Conservation (phyloP, 331 rosid genomes). For the Quercus phellos region DNA sequence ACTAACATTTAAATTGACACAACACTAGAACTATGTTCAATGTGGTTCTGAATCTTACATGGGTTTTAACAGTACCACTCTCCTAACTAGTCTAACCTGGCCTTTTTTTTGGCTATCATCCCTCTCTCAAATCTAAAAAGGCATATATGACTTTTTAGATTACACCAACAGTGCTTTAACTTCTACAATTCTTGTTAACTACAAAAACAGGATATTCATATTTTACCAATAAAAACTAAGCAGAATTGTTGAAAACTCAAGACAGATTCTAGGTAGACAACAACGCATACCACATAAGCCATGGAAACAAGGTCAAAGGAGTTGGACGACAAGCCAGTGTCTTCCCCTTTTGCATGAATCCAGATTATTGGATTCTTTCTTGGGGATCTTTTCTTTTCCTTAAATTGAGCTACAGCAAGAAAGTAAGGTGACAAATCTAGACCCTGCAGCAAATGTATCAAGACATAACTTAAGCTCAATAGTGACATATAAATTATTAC, state of each 20-base stretch:
- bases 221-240: background rate
- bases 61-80: constrained; percentile 1
- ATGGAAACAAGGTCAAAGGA: constrained; percentile 58
- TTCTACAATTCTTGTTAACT: background rate
- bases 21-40: constrained; percentile 8
- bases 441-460: constrained; percentile 40
- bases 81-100: background rate
- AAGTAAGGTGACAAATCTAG: constrained; percentile 70
- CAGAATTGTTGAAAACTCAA: constrained; percentile 1
- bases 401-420: constrained; percentile 63
- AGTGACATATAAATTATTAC: background rate
- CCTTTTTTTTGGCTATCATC: constrained; percentile 3
- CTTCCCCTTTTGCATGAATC: constrained; percentile 66
- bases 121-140: background rate
- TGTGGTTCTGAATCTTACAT: background rate
- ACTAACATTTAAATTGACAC: background rate
- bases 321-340: constrained; percentile 47
- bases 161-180: background rate
- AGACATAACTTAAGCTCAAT: constrained; percentile 10
- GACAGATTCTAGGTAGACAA: constrained; percentile 5
- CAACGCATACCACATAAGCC: constrained; percentile 43
- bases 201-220: background rate
- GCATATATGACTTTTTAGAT: background rate
- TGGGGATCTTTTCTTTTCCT: constrained; percentile 37
- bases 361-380: constrained; percentile 46